phyloP scores from a whole-genome alignment of 2,329 filamentous ascomycete genomes.

The Xylaria digitata region DNA sequence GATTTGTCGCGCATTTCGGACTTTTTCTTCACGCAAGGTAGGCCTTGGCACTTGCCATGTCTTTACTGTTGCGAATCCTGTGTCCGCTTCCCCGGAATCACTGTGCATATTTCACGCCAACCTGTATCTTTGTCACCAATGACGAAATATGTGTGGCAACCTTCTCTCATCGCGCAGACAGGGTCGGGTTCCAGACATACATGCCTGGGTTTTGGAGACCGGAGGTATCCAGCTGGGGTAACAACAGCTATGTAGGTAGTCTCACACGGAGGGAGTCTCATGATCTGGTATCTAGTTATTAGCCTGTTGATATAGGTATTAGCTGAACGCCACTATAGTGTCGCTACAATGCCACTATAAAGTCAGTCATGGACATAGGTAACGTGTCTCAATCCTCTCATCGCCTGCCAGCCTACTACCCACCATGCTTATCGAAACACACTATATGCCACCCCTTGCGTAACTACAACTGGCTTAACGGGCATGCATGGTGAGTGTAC shows the following conservation, averaged over 20 bases:
- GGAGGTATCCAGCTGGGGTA: background rate
- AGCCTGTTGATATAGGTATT: background rate
- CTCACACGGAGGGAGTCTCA: constrained; percentile 3
- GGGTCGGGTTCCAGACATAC: background rate
- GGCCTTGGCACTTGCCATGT: constrained; percentile 3
- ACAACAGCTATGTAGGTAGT: background rate
- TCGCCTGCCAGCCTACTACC: background rate
- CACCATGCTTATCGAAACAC: constrained; percentile 4
- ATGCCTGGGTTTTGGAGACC: background rate
- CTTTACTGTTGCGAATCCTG: background rate
- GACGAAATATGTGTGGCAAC: constrained; percentile 9
- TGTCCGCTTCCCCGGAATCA: background rate
- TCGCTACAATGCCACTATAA: background rate
- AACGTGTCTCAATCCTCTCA: background rate
- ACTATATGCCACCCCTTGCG: background rate
- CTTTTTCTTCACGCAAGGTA: background rate
- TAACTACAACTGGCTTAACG: constrained; percentile 2
- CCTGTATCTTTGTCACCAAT: constrained; percentile 16
- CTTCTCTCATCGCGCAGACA: background rate
- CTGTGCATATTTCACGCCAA: background rate
- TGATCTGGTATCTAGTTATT: background rate
- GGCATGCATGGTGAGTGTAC: constrained; percentile 8
- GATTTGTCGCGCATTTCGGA: constrained; percentile 1
- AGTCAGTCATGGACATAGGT: background rate
- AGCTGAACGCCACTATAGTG: background rate